A percentile compares a stretch with the other conserved stretches of the same genome.
Evolutionary conservation across 257 asterid species (phyloP).

Genomic region (Solanum bukasovii): DNA sequence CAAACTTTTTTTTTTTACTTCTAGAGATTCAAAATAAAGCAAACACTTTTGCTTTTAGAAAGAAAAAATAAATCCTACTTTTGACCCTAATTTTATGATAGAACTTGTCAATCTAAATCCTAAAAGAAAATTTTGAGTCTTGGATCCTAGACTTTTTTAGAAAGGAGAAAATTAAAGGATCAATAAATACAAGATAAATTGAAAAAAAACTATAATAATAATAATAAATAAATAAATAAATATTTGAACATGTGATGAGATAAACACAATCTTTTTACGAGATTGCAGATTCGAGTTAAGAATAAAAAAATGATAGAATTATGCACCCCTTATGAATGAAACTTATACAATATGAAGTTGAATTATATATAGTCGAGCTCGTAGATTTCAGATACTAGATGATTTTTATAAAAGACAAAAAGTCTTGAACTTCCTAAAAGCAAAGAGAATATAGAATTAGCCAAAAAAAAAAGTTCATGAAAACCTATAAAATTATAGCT

Average conservation of each 20-base stretch:
- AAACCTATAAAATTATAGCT: background rate
- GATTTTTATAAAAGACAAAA: background rate
- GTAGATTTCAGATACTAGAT: background rate
- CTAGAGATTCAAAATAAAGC: background rate
- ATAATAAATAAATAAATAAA: too few relatives aligned
- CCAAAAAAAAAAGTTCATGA: background rate
- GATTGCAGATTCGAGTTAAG: background rate
- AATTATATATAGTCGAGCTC: background rate
- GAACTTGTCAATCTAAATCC: background rate
- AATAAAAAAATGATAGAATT: background rate
- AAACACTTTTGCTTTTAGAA: background rate
- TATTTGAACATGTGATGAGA: background rate
- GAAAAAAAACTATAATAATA: too few relatives aligned
- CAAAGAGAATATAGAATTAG: background rate
- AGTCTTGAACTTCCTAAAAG: background rate
- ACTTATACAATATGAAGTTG: too few relatives aligned
- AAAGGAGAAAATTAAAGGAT: background rate
- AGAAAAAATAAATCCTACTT: background rate
- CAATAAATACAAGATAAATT: background rate
- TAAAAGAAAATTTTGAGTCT: background rate
- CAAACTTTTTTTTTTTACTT: background rate
- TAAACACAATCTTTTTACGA: background rate
- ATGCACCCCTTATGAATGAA: fast-evolving
- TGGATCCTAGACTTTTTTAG: background rate
- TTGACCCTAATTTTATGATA: background rate